A percentile compares a stretch with the other conserved stretches of the same genome.
Conservation (phyloP, 441 rosid species). For the Bruguiera hainesii region DNA sequence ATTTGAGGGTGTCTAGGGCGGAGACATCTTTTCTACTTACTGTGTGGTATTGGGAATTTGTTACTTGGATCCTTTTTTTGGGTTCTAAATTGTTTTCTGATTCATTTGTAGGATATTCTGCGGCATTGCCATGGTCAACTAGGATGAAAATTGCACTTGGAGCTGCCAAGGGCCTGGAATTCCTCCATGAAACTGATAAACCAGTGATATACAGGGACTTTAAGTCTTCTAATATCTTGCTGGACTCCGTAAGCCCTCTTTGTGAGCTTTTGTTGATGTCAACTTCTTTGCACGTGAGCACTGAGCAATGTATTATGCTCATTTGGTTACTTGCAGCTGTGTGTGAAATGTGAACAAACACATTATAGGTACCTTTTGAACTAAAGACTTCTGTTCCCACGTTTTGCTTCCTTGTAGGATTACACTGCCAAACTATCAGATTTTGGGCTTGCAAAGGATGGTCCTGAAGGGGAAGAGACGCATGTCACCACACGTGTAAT, state of each 20-base stretch:
- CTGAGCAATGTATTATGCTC: not conserved
- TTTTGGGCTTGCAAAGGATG: slow-evolving; percentile 83
- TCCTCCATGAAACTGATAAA: slow-evolving; percentile 71
- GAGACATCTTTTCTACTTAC: not conserved
- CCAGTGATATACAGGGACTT: slow-evolving; percentile 75
- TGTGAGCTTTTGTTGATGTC: not conserved
- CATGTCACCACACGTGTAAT: slow-evolving; percentile 75
- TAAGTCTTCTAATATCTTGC: slow-evolving; percentile 67
- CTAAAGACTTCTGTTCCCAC: not conserved
- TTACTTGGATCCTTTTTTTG: not conserved
- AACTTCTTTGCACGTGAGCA: too few relatives aligned
- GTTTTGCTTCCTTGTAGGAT: slow-evolving; percentile 37
- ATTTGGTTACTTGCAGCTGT: not conserved
- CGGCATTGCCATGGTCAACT: slow-evolving; percentile 60
- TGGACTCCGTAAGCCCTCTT: slow-evolving; percentile 56
- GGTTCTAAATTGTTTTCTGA: not conserved
- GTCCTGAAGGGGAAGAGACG: slow-evolving; percentile 79
- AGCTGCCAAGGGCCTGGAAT: slow-evolving; percentile 80
- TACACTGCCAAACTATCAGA: slow-evolving; percentile 74
- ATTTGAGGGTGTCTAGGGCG: too few relatives aligned
- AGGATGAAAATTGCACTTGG: slow-evolving; percentile 81
- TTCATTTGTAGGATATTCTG: slow-evolving; percentile 47
- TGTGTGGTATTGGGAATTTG: not conserved
- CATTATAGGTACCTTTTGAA: too few relatives aligned
- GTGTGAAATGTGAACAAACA: too few relatives aligned